Evolutionary conservation across 768 basidiomycete species (phyloP), one percentile per base, ranked within the genome.

Genomic region (Panus rudis): DNA sequence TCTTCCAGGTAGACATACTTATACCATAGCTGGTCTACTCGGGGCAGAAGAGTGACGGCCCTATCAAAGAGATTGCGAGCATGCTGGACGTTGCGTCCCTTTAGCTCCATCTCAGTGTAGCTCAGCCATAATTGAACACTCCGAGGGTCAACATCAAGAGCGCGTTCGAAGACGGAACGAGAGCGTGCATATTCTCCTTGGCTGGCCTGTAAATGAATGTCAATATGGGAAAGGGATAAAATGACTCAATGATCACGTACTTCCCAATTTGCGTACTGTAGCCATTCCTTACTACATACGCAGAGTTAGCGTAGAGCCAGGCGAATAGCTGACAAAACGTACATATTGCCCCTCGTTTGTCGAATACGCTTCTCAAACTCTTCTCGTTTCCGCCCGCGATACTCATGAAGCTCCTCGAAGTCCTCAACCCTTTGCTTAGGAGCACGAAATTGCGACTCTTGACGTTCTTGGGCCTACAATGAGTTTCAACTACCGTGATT

Each of bases 1-100:
- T 99, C 96, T 59, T 99, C 96, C 42, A 99, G 79, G 64, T 96
- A 97, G 46, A 99, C 94, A 44, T 97, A 99, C 63, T 97, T 97
- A 77, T 98, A 98, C 96, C 96, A 98, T 6, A 99, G 75, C 58
- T 94, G 87, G 62, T 99, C 93, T 38, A 99, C 82, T 34, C 96
- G 84, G 8, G 96, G 96, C 20, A 99, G 81, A 1, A 98, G 75
- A 4, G 94, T 99, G 49, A 99, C 92, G 2, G 92, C 92, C 51
- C 96, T 81, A 69, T 99, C 96, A 62, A 90, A 98, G 19, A 98
- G 75, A 65, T 99, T 99, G 39, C 96, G 84, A 0, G 96, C 84
- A 53, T 98, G 96, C 57, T 94, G 88, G 41, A 99, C 90, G 57
- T 99, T 98, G 49, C 96, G 88, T 4, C 89, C 86, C 66, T 98